phyloP scores from a whole-genome alignment of 208 protist species.

The Endotrypanum monterogeii region DNA sequence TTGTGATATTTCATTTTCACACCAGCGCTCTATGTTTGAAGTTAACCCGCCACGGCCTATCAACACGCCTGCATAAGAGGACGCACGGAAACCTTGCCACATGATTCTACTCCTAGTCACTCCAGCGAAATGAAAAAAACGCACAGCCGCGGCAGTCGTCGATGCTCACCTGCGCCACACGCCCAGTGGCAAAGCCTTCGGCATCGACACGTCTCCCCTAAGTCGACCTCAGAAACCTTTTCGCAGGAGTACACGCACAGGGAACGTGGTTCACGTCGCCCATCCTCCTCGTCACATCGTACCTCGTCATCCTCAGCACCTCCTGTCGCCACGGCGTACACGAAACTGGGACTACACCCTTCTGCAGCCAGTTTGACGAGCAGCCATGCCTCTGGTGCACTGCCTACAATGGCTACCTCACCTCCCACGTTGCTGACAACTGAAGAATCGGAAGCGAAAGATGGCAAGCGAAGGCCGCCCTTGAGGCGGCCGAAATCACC shows the following conservation, averaged over 20 bases:
- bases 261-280: background rate
- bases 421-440: background rate
- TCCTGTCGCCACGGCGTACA: background rate
- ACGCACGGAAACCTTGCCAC: background rate
- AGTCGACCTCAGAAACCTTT: background rate
- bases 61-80: background rate
- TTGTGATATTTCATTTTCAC: background rate
- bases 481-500: conserved; percentile 13
- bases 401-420: background rate
- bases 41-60: background rate
- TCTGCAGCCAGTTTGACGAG: background rate
- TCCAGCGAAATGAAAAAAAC: background rate
- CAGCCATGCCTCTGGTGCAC: background rate
- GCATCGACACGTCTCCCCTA: background rate
- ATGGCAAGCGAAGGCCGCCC: conserved; percentile 29
- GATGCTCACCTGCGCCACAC: background rate
- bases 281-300: background rate
- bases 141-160: background rate
- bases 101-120: background rate
- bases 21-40: background rate
- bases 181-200: background rate
- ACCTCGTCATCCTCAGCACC: background rate
- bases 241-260: background rate
- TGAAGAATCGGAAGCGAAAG: conserved; percentile 16
- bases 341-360: background rate